Evolutionary conservation across 805 yeast genomes (phyloP).

Genomic region (Lachancea lanzarotensis): DNA sequence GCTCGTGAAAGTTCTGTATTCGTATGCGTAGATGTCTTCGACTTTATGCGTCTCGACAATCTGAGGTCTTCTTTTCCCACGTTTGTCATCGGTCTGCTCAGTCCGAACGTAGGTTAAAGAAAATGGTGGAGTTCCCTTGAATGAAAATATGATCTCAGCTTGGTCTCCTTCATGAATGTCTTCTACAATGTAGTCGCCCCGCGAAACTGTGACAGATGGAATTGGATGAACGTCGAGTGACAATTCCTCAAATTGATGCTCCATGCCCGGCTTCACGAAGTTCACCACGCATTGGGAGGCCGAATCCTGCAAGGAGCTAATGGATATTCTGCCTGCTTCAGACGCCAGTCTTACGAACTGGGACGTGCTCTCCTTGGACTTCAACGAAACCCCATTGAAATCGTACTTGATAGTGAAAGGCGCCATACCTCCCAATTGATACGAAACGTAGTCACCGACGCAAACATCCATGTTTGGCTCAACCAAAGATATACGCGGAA

Average conservation of each 20-base stretch:
- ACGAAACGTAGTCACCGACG: constrained; percentile 85
- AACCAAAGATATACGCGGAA: constrained; percentile 55
- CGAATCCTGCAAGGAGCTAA: constrained; percentile 67
- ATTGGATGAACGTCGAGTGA: constrained; percentile 44
- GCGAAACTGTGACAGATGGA: constrained; percentile 76
- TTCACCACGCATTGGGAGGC: constrained; percentile 66
- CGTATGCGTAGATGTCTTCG: constrained; percentile 57
- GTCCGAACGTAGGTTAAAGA: constrained; percentile 76
- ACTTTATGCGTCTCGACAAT: constrained; percentile 56
- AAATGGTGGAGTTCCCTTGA: constrained; percentile 89
- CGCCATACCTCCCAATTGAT: constrained; percentile 67
- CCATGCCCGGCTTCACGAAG: constrained; percentile 38
- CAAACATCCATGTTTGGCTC: constrained; percentile 53
- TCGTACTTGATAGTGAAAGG: constrained; percentile 73
- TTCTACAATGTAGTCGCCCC: constrained; percentile 67
- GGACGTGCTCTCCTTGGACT: constrained; percentile 45
- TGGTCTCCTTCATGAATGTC: constrained; percentile 94
- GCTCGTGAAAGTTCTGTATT: constrained; percentile 67
- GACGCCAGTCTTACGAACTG: constrained; percentile 68
- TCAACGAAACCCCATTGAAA: constrained; percentile 57
- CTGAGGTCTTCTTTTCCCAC: constrained; percentile 43
- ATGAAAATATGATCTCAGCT: constrained; percentile 75
- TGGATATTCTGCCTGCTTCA: constrained; percentile 66
- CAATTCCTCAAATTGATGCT: constrained; percentile 29
- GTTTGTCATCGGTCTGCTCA: constrained; percentile 37